Conservation (phyloP, 2,329 filamentous ascomycete genomes). For the Diaporthe helianthi region DNA sequence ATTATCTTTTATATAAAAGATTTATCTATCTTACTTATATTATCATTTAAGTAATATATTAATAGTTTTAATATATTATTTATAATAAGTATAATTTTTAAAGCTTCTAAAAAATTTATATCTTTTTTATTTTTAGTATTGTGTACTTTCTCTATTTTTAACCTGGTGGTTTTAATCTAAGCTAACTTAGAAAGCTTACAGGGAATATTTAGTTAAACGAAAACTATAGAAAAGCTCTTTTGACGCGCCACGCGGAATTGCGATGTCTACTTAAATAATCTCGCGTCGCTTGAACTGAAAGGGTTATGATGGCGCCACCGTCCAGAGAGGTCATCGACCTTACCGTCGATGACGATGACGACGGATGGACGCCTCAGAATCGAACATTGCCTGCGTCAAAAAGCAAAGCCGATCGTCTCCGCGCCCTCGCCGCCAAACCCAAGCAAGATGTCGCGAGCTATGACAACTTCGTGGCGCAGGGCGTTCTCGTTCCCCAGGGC, state of each 20-base stretch:
- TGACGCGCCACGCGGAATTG: not conserved
- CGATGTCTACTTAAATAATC: conserved; percentile 8
- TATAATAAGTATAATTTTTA: no score
- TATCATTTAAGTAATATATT: not conserved
- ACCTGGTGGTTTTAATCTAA: not conserved
- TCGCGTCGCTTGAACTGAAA: not conserved
- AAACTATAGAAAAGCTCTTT: not conserved
- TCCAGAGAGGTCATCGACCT: conserved; percentile 41
- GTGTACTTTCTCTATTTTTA: not conserved
- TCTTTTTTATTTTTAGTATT: not conserved
- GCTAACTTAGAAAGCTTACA: not conserved
- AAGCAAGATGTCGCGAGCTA: not conserved
- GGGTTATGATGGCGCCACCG: conserved; percentile 9
- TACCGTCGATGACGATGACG: conserved; percentile 36
- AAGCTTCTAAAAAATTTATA: not conserved
- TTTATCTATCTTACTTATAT: not conserved
- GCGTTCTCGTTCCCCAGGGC: not conserved
- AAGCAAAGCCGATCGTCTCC: no score
- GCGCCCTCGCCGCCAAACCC: no score
- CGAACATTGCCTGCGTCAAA: no score
- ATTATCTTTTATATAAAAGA: fast-evolving
- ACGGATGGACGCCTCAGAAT: not conserved
- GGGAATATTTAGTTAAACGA: conserved; percentile 13
- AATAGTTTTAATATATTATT: not conserved
- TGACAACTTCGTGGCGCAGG: not conserved